Base-by-base conservation (phyloP, 2,329 filamentous ascomycete genomes). In the Scedosporium apiospermum region DNA sequence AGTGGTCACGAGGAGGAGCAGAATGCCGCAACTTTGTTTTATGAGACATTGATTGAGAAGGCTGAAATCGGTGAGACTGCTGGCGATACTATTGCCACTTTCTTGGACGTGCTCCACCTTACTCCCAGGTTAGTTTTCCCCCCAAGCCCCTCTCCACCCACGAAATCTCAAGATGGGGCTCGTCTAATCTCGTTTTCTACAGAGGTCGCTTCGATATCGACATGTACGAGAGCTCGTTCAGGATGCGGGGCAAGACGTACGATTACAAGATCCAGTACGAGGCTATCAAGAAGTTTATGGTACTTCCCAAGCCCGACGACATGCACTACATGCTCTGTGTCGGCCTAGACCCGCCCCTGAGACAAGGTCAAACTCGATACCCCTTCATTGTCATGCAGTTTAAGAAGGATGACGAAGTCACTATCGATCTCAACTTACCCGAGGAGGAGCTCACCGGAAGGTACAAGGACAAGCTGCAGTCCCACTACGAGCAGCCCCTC, bases 181-280 rank as follows among this genome's bases (percentile, higher is more conserved):
- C 46, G 63, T 7, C 63, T 26, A 61, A 34, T 4, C 49, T 6
- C 51, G 57, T 14, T 61, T n/a, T 12, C 21, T 57, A 23, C 76
- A 93, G 95, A 89, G 96, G 95, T 74, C 93, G 95, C 68, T 99
- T 99, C 82, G 95, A 98, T 75, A 96, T 99, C 78, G 95, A 99
- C 75, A 96, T 99, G 89, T 99, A 99, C 83, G 95, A 98, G 76
- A 88, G 87, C 16, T 98, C 95, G 2, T 98, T 99, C 83, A 89
- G 95, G 66, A 84, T 99, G 65, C 93, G 95, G 67, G 95, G 95
- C 71, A 99, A 99, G 79, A 99, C 95, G 26, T 99, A 99, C 80
- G 96, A 99, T 79, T 99, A 99, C 86, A 99, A 99, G 84, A 98
- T 99, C 67, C 92, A 97, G 74, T 99, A 97, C 77, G 91, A 97